Conservation (phyloP, 192 early-diverging fungal species). For the Spizellomyces sp. region DNA sequence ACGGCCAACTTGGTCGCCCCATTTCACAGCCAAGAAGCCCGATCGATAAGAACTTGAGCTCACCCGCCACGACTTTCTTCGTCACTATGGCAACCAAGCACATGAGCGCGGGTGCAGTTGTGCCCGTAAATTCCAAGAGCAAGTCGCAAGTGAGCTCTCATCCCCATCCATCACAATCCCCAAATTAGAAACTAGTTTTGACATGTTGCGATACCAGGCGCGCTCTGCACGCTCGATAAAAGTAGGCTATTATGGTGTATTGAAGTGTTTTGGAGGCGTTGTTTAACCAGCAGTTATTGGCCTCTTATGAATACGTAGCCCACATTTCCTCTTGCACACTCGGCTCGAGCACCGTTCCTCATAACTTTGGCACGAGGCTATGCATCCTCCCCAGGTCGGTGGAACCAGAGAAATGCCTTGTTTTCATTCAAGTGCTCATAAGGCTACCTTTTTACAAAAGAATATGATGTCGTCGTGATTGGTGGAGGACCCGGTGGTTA, state of each 20-base stretch:
- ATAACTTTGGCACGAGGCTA: slow-evolving; percentile 18
- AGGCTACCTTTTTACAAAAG: neutral
- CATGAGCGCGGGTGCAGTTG: too few relatives aligned
- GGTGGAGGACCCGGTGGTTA: slow-evolving; percentile 99
- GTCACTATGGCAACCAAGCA: too few relatives aligned
- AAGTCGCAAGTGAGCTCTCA: too few relatives aligned
- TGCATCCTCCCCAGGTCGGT: slow-evolving; percentile 12
- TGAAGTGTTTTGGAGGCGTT: neutral
- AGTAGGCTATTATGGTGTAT: neutral
- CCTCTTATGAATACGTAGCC: neutral
- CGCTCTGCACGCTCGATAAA: neutral
- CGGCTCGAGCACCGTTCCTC: slow-evolving; percentile 4
- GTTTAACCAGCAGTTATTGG: neutral
- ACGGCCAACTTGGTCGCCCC: too few relatives aligned
- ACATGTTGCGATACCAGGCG: slow-evolving; percentile 3
- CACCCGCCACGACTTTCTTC: too few relatives aligned
- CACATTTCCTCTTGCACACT: neutral
- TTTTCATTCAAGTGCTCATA: neutral
- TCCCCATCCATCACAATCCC: too few relatives aligned
- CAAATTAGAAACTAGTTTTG: too few relatives aligned
- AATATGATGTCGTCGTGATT: slow-evolving; percentile 32
- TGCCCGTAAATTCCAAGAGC: too few relatives aligned
- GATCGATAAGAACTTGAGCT: too few relatives aligned
- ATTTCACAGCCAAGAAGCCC: too few relatives aligned
- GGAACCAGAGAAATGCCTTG: neutral